These are phyloP conservation scores for Meira nashicola DNA, from an alignment of 1,284 basidiomycete species.

Conservation along the genomic window DNA sequence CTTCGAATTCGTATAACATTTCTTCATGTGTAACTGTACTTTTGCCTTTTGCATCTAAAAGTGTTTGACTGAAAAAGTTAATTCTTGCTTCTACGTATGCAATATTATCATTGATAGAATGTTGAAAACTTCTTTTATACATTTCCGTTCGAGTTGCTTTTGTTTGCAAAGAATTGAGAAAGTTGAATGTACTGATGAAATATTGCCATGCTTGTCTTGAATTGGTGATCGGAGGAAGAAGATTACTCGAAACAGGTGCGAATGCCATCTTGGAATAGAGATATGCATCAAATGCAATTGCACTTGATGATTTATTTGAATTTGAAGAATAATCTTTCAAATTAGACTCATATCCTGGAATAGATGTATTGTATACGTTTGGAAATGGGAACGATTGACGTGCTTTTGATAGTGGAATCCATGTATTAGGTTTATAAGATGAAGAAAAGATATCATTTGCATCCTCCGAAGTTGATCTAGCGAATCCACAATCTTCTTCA, in stretches of 20 bases:
- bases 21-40: slow-evolving; percentile 62
- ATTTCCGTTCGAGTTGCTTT: slow-evolving; percentile 60
- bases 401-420: slow-evolving; percentile 26
- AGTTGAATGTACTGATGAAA: slow-evolving; percentile 36
- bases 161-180: slow-evolving; percentile 46
- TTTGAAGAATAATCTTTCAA: background rate
- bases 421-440: slow-evolving; percentile 24
- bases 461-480: background rate
- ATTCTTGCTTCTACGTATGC: slow-evolving; percentile 68
- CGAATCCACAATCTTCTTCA: slow-evolving; percentile 7
- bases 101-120: slow-evolving; percentile 68
- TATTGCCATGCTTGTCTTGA: slow-evolving; percentile 39
- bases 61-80: slow-evolving; percentile 64
- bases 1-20: slow-evolving; percentile 62
- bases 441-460: slow-evolving; percentile 19
- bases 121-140: slow-evolving; percentile 63
- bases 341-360: background rate
- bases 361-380: slow-evolving; percentile 19
- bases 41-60: slow-evolving; percentile 62
- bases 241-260: slow-evolving; percentile 21
- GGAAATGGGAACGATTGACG: slow-evolving; percentile 24
- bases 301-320: background rate
- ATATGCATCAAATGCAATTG: slow-evolving; percentile 28
- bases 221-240: slow-evolving; percentile 18
- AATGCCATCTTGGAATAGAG: slow-evolving; percentile 37